These are phyloP conservation scores for Aspergillus sparsus DNA, from an alignment of 495 filamentous ascomycete species.

Conservation along the genomic window DNA sequence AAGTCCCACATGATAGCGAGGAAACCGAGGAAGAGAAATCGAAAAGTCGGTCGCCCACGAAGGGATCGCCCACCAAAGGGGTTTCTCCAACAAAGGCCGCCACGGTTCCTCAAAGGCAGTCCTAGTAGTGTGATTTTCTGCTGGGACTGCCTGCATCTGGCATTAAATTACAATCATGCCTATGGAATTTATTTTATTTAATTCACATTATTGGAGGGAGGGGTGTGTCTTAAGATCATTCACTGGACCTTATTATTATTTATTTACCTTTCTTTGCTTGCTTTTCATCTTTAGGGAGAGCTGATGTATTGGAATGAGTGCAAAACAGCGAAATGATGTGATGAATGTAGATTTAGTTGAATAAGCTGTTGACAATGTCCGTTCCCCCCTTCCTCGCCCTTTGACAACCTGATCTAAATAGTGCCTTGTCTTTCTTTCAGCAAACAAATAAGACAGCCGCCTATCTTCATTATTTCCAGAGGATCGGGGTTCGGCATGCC, in stretches of 20 bases:
- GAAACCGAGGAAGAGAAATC: slow-evolving; percentile 34
- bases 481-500: too few species aligned
- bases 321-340: slow-evolving; percentile 13
- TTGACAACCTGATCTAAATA: background rate
- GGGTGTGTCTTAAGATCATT: too few species aligned
- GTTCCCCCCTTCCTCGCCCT: background rate
- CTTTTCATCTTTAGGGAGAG: background rate
- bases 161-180: too few species aligned
- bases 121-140: slow-evolving; percentile 9
- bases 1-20: slow-evolving; percentile 26
- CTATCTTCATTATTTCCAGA: background rate
- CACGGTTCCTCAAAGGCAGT: background rate
- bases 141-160: too few species aligned
- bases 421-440: too few species aligned
- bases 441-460: background rate
- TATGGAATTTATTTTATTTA: background rate
- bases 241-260: background rate
- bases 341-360: background rate
- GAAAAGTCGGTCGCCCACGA: slow-evolving; percentile 24
- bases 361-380: background rate
- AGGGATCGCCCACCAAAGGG: background rate
- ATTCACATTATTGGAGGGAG: too few species aligned
- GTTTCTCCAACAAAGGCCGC: background rate
- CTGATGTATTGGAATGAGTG: slow-evolving; percentile 10
- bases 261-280: background rate